These are phyloP conservation scores for Fusarium aywerte DNA, from an alignment of 2,329 filamentous ascomycete genomes.

Conservation along the genomic window DNA sequence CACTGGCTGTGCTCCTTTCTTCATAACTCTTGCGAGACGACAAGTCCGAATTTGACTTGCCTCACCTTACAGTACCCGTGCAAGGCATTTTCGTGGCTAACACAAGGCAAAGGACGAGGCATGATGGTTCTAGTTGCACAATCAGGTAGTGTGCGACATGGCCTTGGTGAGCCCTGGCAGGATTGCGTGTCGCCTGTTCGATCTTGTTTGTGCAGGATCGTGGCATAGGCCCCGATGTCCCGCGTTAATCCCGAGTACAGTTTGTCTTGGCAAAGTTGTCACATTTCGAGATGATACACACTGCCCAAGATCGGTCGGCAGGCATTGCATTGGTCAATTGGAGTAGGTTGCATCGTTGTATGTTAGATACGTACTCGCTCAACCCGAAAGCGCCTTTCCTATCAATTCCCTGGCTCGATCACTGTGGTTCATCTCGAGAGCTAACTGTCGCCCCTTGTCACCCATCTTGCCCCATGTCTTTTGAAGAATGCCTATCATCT, in stretches of 20 bases:
- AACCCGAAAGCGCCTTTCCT: conserved; percentile 65
- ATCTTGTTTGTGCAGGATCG: conserved; percentile 15
- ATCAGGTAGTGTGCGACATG: not conserved
- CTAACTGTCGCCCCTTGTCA: conserved; percentile 68
- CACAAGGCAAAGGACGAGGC: conserved; percentile 14
- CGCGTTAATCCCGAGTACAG: not conserved
- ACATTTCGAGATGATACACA: not conserved
- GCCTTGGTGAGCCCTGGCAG: not conserved
- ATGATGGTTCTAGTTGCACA: not conserved
- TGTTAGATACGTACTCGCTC: not conserved
- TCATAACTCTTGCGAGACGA: conserved; percentile 9
- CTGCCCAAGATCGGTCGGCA: not conserved
- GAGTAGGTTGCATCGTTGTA: not conserved
- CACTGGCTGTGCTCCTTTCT: not conserved
- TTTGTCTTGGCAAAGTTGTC: conserved; percentile 8
- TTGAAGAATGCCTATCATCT: conserved; percentile 75
- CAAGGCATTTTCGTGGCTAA: conserved; percentile 3
- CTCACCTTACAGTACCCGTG: not conserved
- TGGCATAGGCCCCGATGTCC: not conserved
- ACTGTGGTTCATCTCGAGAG: conserved; percentile 72
- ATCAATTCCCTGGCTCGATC: conserved; percentile 71
- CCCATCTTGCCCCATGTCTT: conserved; percentile 86
- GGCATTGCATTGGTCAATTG: not conserved
- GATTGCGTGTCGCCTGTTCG: not conserved
- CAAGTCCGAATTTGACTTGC: not conserved